Conservation (phyloP, 352 stramenopile species). For the Peronospora belbahrii region DNA sequence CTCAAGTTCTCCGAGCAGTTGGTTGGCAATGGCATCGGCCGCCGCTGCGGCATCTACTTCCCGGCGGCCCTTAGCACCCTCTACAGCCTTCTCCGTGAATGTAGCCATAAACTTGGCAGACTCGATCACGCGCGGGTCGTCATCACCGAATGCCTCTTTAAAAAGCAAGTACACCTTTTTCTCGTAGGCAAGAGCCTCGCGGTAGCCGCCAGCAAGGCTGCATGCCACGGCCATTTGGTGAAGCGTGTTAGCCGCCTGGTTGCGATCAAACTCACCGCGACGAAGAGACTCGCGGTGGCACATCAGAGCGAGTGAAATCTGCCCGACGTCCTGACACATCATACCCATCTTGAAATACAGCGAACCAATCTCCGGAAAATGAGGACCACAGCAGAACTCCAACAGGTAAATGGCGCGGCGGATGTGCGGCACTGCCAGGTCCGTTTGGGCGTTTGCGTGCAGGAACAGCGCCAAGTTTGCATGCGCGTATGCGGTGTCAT, state of each 20-base stretch:
- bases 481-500: constrained; percentile 88
- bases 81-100: constrained; percentile 85
- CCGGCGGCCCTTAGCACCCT: constrained; percentile 72
- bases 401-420: constrained; percentile 90
- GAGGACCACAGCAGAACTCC: constrained; percentile 86
- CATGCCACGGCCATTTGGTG: constrained; percentile 86
- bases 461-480: constrained; percentile 89
- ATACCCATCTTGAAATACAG: constrained; percentile 91
- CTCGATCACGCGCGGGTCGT: constrained; percentile 76
- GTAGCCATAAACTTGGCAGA: constrained; percentile 76
- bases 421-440: constrained; percentile 84
- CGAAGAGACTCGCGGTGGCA: constrained; percentile 86
- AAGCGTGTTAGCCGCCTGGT: constrained; percentile 80
- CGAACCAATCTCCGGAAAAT: constrained; percentile 86
- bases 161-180: constrained; percentile 84
- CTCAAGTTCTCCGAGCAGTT: constrained; percentile 67
- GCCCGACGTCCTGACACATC: constrained; percentile 89
- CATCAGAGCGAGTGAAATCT: constrained; percentile 79
- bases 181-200: constrained; percentile 85
- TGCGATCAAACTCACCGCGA: constrained; percentile 79
- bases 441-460: constrained; percentile 77
- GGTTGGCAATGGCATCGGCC: constrained; percentile 68
- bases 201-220: constrained; percentile 65
- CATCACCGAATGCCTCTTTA: constrained; percentile 71
- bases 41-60: constrained; percentile 71